Conservation (phyloP, 352 stramenopile species). For the Thraustochytrium sp. region DNA sequence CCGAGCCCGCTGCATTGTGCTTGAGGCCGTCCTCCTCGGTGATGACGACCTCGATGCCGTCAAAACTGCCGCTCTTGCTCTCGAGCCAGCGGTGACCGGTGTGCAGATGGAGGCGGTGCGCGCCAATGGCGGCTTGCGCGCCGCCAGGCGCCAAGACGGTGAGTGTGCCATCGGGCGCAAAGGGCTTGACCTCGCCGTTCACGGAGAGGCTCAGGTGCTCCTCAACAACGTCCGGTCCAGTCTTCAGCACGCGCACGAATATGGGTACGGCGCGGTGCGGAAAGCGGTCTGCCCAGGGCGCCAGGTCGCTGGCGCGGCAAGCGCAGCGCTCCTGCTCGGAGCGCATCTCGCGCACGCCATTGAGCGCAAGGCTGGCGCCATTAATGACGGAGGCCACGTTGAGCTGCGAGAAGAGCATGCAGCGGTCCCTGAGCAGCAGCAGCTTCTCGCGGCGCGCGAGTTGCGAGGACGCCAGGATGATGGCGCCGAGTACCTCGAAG, state of each 20-base stretch:
- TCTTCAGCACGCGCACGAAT: background rate
- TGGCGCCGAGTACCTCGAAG: slow-evolving; percentile 7
- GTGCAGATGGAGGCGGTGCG: background rate
- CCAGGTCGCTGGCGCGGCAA: background rate
- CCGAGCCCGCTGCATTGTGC: too few species aligned
- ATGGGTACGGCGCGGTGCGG: background rate
- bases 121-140: background rate
- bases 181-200: background rate
- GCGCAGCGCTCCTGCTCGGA: background rate
- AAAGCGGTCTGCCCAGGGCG: background rate
- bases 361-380: slow-evolving; percentile 2
- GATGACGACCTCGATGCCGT: background rate
- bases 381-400: slow-evolving; percentile 24
- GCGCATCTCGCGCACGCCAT: background rate
- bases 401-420: slow-evolving; percentile 27
- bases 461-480: slow-evolving; percentile 1
- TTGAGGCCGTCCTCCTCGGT: background rate
- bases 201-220: slow-evolving; percentile 2
- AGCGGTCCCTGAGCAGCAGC: background rate
- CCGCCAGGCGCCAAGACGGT: background rate
- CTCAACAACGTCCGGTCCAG: background rate
- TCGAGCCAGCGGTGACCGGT: background rate
- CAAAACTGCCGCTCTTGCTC: background rate
- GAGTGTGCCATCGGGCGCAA: background rate
- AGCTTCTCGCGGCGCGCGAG: slow-evolving; percentile 11